These are phyloP conservation scores for Gonapodya prolifera DNA, from an alignment of 192 early-diverging fungal species.

Conservation along the genomic window DNA sequence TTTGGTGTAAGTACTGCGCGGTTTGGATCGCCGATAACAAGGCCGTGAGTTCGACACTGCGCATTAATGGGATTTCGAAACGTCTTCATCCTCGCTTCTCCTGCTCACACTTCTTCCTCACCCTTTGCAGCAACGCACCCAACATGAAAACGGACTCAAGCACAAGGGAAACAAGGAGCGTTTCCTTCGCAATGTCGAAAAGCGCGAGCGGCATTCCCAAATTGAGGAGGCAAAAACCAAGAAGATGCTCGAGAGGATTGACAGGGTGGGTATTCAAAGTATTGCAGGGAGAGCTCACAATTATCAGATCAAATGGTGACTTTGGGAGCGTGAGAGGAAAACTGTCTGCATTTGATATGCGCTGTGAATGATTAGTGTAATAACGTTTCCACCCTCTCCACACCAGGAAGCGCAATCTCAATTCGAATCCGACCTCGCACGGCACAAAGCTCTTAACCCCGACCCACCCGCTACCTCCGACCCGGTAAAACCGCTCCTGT, in stretches of 20 bases:
- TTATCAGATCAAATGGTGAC: no score
- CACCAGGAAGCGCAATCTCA: not conserved
- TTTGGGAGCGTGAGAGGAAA: no score
- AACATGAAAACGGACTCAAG: conserved; percentile 61
- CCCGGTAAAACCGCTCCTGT: not conserved
- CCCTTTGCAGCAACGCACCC: not conserved
- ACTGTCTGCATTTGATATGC: no score
- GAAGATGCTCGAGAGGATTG: conserved; percentile 50
- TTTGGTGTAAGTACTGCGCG: not conserved
- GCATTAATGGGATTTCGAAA: no score
- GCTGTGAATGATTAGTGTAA: no score
- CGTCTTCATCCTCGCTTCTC: no score
- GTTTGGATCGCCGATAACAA: not conserved
- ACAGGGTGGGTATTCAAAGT: not conserved
- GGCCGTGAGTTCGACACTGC: not conserved
- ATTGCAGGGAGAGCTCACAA: no score
- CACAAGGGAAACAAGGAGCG: conserved; percentile 75
- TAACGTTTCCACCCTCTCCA: not conserved
- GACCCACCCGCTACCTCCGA: not conserved
- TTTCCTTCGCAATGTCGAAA: conserved; percentile 55
- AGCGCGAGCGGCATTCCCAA: conserved; percentile 31
- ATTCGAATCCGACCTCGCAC: not conserved
- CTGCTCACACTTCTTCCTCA: not conserved
- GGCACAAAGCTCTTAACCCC: not conserved
- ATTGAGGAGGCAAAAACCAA: conserved; percentile 40